Conservation (phyloP, 495 filamentous ascomycete species). For the Hypoxylon perforatum region DNA sequence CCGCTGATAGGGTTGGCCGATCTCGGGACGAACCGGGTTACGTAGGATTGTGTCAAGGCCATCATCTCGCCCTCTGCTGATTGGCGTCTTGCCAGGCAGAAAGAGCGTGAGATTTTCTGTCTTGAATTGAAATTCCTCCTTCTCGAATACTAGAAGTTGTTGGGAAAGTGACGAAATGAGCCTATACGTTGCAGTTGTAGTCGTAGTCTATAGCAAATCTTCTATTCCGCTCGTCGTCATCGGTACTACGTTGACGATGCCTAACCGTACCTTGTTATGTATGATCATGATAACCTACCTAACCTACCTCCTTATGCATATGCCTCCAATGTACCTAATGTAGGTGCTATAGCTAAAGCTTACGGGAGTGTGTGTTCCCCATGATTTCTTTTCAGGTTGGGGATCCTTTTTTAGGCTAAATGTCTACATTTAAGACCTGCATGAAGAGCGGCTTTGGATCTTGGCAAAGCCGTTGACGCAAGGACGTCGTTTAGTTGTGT, state of each 20-base stretch:
- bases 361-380: conserved; percentile 8
- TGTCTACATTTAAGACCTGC: conserved; percentile 26
- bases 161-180: not conserved
- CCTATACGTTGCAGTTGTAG: conserved; percentile 7
- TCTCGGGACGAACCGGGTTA: conserved; percentile 28
- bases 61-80: not conserved
- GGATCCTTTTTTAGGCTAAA: conserved; percentile 32
- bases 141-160: not conserved
- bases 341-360: conserved; percentile 20
- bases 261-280: conserved; percentile 25
- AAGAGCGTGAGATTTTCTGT: not conserved
- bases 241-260: conserved; percentile 33
- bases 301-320: too few species aligned
- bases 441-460: conserved; percentile 6
- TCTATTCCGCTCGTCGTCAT: conserved; percentile 29
- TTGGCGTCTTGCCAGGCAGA: conserved; percentile 6
- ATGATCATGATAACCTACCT: conserved; percentile 30
- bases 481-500: not conserved
- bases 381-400: conserved; percentile 13
- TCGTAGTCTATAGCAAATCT: not conserved
- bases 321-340: not conserved
- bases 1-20: conserved; percentile 21
- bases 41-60: conserved; percentile 2
- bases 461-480: conserved; percentile 30
- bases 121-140: not conserved